A percentile compares a stretch with the other conserved stretches of the same genome.
These are phyloP conservation scores for Colletotrichum simmondsii DNA, from an alignment of 2,329 filamentous ascomycete species.

Conservation along the genomic window DNA sequence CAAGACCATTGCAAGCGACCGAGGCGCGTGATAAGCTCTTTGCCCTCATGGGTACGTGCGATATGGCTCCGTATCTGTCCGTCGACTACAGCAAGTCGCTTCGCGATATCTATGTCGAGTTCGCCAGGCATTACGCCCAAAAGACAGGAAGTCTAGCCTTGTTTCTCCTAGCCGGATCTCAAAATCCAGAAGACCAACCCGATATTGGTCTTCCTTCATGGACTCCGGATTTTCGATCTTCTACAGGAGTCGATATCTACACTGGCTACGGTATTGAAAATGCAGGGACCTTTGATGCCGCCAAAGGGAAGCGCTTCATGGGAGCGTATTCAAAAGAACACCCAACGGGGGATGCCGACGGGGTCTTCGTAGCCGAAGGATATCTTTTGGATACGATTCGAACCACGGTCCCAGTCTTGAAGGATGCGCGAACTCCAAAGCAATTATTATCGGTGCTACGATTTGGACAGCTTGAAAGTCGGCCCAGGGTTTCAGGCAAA, in stretches of 20 bases:
- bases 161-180: not conserved
- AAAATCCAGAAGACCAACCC: not conserved
- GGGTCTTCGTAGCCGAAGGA: not conserved
- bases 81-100: not conserved
- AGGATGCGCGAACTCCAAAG: not conserved
- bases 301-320: not conserved
- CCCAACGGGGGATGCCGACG: not conserved
- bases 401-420: not conserved
- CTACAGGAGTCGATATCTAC: not conserved
- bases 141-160: not conserved
- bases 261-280: not conserved
- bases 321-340: not conserved
- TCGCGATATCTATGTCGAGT: not conserved
- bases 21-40: not conserved
- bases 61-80: not conserved
- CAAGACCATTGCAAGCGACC: not conserved
- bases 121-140: not conserved
- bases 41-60: not conserved
- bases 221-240: not conserved
- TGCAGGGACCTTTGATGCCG: not conserved
- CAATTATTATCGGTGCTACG: not conserved
- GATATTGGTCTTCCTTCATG: not conserved
- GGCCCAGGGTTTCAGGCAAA: not conserved
- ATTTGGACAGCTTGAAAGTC: not conserved
- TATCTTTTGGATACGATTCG: not conserved